Evolutionary conservation across 73 alveolate genomes (phyloP), one percentile per base, ranked within the genome.

Genomic region (Stentor coeruleus): DNA sequence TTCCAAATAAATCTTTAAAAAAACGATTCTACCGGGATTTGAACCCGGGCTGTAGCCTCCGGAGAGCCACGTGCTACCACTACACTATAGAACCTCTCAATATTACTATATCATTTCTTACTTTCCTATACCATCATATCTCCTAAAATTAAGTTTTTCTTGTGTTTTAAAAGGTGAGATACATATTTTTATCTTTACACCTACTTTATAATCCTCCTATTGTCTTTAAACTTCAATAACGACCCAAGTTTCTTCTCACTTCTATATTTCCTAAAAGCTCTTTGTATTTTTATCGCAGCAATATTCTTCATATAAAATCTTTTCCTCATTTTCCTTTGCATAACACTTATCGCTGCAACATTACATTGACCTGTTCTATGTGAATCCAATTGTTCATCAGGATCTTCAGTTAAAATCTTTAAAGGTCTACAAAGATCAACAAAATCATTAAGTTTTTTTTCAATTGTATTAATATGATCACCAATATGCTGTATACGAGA

Each of bases 21-120:
- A 66, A 66, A 31, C 79, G 79, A 66, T 31, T 66, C 79, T 31
- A 66, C 79, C 79, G 79, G 79, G 79, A 66, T 20, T 66, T 31
- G 79, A 66, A 66, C 79, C 79, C 79, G 79, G 79, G 37, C 79
- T 66, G 33, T 66, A 66, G 79, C 79, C 79, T 66, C 79, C 79
- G 79, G 79, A 66, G 79, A 66, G 79, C 79, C 37, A 66, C 79
- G 37, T 66, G 79, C 79, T 66, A 66, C 79, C 79, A 66, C 37
- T 66, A 66, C 79, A 66, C 79, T 31, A 66, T 66, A 31, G 79
- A 66, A 31, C 79, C 79, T 66, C n/a, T n/a, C n/a, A n/a, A n/a
- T n/a, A n/a, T n/a, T n/a, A n/a, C n/a, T n/a, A n/a, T n/a, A n/a
- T n/a, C n/a, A n/a, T n/a, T n/a, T n/a, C n/a, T n/a, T n/a, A n/a